Conservation (phyloP, 2,329 filamentous ascomycete genomes). For the Paracoccidioides lutzii region DNA sequence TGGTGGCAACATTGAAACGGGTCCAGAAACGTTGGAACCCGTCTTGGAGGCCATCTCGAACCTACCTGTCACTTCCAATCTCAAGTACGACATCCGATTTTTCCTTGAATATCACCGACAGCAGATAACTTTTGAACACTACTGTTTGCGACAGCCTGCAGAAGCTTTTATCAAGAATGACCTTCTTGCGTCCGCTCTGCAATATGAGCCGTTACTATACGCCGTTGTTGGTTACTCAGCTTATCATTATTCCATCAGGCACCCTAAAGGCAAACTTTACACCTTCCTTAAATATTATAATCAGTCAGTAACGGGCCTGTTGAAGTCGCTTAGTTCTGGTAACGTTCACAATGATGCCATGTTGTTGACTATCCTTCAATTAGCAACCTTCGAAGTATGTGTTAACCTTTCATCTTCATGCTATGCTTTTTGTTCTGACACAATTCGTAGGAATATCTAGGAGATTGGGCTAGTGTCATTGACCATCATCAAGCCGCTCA, state of each 20-base stretch:
- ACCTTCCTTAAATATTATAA: conserved; percentile 86
- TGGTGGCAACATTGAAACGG: conserved; percentile 8
- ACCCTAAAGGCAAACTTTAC: conserved; percentile 58
- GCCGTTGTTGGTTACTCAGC: conserved; percentile 79
- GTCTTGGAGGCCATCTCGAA: conserved; percentile 14
- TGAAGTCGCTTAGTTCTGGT: conserved; percentile 56
- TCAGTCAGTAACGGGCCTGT: conserved; percentile 64
- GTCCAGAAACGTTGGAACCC: conserved; percentile 2
- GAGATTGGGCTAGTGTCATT: conserved; percentile 88
- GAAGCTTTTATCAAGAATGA: conserved; percentile 60
- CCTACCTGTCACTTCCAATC: conserved; percentile 16
- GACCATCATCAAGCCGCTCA: conserved; percentile 85
- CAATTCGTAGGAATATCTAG: conserved; percentile 63
- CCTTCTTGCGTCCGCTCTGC: conserved; percentile 58
- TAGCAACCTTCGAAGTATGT: conserved; percentile 82
- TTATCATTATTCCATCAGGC: conserved; percentile 65
- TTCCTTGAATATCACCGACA: conserved; percentile 69
- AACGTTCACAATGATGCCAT: conserved; percentile 61
- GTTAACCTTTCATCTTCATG: conserved; percentile 2
- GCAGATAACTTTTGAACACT: conserved; percentile 70
- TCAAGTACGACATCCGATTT: conserved; percentile 56
- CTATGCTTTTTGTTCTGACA: background rate
- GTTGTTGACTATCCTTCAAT: conserved; percentile 74
- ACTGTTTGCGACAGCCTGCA: conserved; percentile 59
- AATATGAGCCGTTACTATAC: conserved; percentile 71